These are phyloP conservation scores for Hypoxylon fuscum DNA, from an alignment of 495 filamentous ascomycete genomes.

Conservation along the genomic window DNA sequence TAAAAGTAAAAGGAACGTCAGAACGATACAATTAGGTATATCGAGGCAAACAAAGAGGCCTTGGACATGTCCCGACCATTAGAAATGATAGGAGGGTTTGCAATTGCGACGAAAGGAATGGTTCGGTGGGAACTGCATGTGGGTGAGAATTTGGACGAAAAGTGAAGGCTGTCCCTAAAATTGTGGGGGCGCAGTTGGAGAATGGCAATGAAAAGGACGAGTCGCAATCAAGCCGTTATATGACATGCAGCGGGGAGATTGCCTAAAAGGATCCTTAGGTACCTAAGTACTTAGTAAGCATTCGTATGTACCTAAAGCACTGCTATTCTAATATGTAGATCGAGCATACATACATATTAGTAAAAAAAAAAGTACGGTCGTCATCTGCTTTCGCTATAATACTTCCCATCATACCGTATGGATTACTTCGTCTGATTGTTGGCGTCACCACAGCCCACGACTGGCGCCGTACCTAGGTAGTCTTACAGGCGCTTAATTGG, in stretches of 20 bases:
- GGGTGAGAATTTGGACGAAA: not conserved
- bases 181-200: slow-evolving; percentile 27
- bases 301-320: not conserved
- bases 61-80: slow-evolving; percentile 17
- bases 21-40: slow-evolving; percentile 26
- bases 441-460: not conserved
- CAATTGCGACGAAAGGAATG: slow-evolving; percentile 9
- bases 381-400: too few species aligned
- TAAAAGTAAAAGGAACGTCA: slow-evolving; percentile 34
- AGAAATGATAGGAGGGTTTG: slow-evolving; percentile 21
- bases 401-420: too few species aligned
- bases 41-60: slow-evolving; percentile 33
- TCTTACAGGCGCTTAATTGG: not conserved
- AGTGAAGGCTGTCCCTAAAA: slow-evolving; percentile 24
- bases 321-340: not conserved
- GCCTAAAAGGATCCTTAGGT: slow-evolving; percentile 34
- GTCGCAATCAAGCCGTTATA: slow-evolving; percentile 35
- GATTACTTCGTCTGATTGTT: not conserved
- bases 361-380: too few species aligned
- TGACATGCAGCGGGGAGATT: slow-evolving; percentile 29
- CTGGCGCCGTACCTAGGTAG: not conserved
- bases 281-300: too few species aligned
- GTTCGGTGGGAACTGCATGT: slow-evolving; percentile 22
- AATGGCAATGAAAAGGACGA: slow-evolving; percentile 36
- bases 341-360: too few species aligned